These are phyloP conservation scores for Pythium scleroteichum DNA, from an alignment of 352 stramenopile genomes.

Conservation along the genomic window DNA sequence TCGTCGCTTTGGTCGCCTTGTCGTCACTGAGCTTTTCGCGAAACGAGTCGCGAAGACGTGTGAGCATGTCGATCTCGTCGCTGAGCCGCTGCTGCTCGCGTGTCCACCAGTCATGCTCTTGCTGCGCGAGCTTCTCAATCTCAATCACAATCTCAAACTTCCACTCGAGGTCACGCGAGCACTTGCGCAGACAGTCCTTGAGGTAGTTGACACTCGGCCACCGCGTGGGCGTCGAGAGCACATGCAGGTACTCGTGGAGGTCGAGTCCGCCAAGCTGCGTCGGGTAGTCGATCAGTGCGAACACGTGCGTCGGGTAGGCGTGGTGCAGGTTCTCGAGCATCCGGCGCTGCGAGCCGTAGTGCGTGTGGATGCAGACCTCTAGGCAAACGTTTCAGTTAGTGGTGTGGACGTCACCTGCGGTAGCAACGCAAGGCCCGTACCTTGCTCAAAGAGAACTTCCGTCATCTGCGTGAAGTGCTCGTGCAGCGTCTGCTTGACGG, in stretches of 20 bases:
- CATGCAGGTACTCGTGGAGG: conserved; percentile 65
- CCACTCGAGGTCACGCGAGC: conserved; percentile 80
- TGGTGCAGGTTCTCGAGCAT: conserved; percentile 31
- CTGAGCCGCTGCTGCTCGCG: conserved; percentile 51
- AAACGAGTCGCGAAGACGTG: conserved; percentile 69
- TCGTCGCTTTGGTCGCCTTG: conserved; percentile 26
- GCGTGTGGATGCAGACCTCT: conserved; percentile 35
- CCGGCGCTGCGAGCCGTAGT: conserved; percentile 33
- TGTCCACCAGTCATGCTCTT: conserved; percentile 54
- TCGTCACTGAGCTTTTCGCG: conserved; percentile 42
- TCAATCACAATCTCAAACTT: conserved; percentile 71
- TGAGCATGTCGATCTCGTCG: conserved; percentile 81
- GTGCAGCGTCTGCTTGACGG: conserved; percentile 34
- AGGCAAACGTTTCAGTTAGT: not conserved
- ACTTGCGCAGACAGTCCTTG: conserved; percentile 71
- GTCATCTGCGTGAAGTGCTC: conserved; percentile 39
- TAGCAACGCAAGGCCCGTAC: conserved; percentile 11
- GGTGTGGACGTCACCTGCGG: not conserved
- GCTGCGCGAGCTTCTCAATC: conserved; percentile 67
- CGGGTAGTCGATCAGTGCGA: conserved; percentile 74
- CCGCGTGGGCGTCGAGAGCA: conserved; percentile 54
- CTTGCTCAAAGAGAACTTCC: conserved; percentile 42
- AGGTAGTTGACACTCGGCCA: conserved; percentile 85
- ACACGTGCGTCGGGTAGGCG: conserved; percentile 29
- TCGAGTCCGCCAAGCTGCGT: conserved; percentile 53